Base-by-base conservation (phyloP, 208 protist species). In the Trypanosoma melophagium region DNA sequence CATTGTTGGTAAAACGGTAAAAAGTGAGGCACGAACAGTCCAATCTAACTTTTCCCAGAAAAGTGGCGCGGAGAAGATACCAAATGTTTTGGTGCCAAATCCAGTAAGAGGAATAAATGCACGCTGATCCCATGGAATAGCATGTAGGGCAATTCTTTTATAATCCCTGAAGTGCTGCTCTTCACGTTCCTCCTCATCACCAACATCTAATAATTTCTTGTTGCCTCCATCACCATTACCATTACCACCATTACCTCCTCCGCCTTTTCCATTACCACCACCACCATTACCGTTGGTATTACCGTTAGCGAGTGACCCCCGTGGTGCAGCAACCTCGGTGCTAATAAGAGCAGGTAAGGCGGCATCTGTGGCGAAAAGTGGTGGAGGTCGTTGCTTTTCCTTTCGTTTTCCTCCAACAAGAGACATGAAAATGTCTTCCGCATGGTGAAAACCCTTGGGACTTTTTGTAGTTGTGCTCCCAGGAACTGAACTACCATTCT, bases 1-100 rank as follows among this genome's bases (percentile, higher is more conserved):
- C 90, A 94, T 96, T 13, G 84, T 86, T 17, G 90, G 90, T 7
- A 96, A 60, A 41, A 96, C 84, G 31, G 90, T 94, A 53, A 96
- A 77, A n/a, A 93, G 53, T 19, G 90, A 81, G 3, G 77, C 87
- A 22, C 90, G 87, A 28, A 96, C 69, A 10, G 87, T 81, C 88
- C 90, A 96, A 65, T 96, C 90, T 54, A 94, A 60, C 76, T 94
- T 93, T 71, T 94, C 90, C 88, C 90, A 96, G 54, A 96, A 93
- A 55, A 89, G 84, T 17, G 90, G 90, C 16, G 87, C 86, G 47
- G 83, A 82, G 60, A 93, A 78, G 28, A 94, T 42, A 40, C 86
- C 77, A 59, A 92, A 96, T 61, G 87, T 86, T 50, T 79, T 80
- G 2, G 82, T 94, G 44, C 90, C 90, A 60, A 96, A 96, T 31